Conservation (phyloP, 1,284 basidiomycete species). For the Melampsora americana region DNA sequence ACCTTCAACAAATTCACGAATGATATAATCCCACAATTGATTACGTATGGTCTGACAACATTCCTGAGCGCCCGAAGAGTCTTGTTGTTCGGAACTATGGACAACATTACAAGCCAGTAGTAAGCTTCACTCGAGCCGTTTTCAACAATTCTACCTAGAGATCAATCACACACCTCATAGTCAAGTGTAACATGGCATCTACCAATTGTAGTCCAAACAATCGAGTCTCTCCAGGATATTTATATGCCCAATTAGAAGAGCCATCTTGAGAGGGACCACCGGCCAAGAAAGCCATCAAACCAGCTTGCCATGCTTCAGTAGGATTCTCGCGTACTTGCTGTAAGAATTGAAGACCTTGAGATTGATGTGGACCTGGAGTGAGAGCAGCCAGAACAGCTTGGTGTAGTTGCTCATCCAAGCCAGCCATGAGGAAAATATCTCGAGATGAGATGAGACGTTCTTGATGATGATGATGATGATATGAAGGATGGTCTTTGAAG, state of each 20-base stretch:
- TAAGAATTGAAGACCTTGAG: slow-evolving; percentile 30
- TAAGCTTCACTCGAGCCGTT: neutral
- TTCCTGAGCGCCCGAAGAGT: neutral
- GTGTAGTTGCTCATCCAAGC: slow-evolving; percentile 38
- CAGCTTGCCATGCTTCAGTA: slow-evolving; percentile 37
- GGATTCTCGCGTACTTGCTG: slow-evolving; percentile 30
- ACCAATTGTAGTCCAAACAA: slow-evolving; percentile 44
- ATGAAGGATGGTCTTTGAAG: too few relatives aligned
- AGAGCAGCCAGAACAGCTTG: slow-evolving; percentile 44
- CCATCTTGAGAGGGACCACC: slow-evolving; percentile 8
- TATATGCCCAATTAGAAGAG: slow-evolving; percentile 8
- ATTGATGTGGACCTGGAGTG: slow-evolving; percentile 40
- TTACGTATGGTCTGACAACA: slow-evolving; percentile 32
- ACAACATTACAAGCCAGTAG: neutral
- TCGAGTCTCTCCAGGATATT: slow-evolving; percentile 38
- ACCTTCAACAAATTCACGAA: slow-evolving; percentile 38
- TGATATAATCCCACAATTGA: slow-evolving; percentile 42
- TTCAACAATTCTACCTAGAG: neutral
- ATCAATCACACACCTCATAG: slow-evolving; percentile 20
- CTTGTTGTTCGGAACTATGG: slow-evolving; percentile 15
- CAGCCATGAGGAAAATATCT: slow-evolving; percentile 3
- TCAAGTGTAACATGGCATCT: slow-evolving; percentile 34
- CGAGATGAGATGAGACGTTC: too few relatives aligned
- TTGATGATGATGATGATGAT: too few relatives aligned
- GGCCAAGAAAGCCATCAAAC: slow-evolving; percentile 35